Conservation (phyloP, 768 basidiomycete species). For the Boletus eberwhitei region DNA sequence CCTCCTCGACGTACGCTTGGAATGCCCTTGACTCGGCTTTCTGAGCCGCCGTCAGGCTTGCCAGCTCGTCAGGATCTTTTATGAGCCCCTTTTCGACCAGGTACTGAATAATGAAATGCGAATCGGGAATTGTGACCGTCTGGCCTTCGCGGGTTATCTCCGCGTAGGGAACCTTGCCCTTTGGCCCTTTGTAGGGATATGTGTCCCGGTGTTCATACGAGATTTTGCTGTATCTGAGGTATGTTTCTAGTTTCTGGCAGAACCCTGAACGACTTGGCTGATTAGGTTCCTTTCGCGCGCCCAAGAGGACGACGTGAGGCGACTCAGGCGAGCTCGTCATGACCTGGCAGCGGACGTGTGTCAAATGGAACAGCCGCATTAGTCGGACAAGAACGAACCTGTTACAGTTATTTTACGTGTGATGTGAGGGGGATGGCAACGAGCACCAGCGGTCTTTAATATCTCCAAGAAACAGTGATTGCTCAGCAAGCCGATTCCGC, state of each 20-base stretch:
- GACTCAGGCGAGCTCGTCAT: slow-evolving; percentile 10
- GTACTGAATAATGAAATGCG: slow-evolving; percentile 34
- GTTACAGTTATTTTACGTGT: neutral
- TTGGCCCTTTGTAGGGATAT: slow-evolving; percentile 27
- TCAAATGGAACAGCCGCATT: neutral
- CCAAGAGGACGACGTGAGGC: slow-evolving; percentile 27
- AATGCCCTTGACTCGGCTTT: slow-evolving; percentile 34
- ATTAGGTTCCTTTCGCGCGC: slow-evolving; percentile 19
- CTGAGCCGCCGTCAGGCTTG: slow-evolving; percentile 25
- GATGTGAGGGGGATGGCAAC: neutral
- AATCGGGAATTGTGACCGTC: slow-evolving; percentile 26
- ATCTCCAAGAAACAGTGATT: neutral
- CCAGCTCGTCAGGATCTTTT: slow-evolving; percentile 28
- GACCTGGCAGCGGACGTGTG: neutral
- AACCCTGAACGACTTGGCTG: slow-evolving; percentile 29
- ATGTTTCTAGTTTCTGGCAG: slow-evolving; percentile 34
- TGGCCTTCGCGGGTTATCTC: slow-evolving; percentile 26
- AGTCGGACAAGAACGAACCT: neutral
- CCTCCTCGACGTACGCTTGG: slow-evolving; percentile 32
- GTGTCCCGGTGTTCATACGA: slow-evolving; percentile 29
- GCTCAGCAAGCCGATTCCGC: neutral
- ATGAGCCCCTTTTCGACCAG: slow-evolving; percentile 25
- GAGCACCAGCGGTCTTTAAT: neutral
- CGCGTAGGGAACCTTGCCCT: slow-evolving; percentile 33
- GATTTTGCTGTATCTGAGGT: slow-evolving; percentile 25